Base-by-base conservation (phyloP, 345 rosid species). In the Citropsis articulata region DNA sequence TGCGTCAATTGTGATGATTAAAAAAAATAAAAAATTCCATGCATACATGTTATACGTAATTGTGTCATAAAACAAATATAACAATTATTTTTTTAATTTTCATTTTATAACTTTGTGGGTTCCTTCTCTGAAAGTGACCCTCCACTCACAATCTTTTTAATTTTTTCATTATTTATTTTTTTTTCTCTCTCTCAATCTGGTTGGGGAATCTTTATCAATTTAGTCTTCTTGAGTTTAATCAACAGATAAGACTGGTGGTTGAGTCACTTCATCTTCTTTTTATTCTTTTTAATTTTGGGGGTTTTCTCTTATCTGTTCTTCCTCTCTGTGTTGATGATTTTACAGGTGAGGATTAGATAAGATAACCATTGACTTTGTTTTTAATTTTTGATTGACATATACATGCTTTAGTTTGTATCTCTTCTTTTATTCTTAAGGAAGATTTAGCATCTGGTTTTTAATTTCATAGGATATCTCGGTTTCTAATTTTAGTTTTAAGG, bases 201-300 rank as follows among this genome's bases (percentile, higher is more conserved):
- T 75, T 45, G 50, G 18, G 86, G 87, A 82, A 80, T 83, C 83
- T 78, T 72, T 62, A 76, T 60, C 65, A 64, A 81, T 75, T 78
- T 50, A 36, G 66, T 6, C 59, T 48, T 53, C 42, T n/a, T 22
- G 65, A 65, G 72, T 62, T 71, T 53, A 73, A 80, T 83, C 80
- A 77, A 50, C 19, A 75, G 73, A 78, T 60, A 84, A 88, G 85
- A 75, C 77, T 69, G 83, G 87, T 85, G 63, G 91, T 87, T 83
- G 88, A 77, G 85, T 87, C 89, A 80, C 82, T 80, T 75, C 69
- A 48, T 61, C 67, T 60, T 66, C n/a, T n/a, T 71, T 33, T 31
- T 45, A 45, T 45, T 13, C 9, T 35, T 75, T 68, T 45, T 27
- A 56, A 14, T 68, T 45, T 63, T 42, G 19, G 27, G n/a, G 57